Evolutionary conservation across 2,329 filamentous ascomycete species (phyloP).

Genomic region (Coniochaeta sp.): DNA sequence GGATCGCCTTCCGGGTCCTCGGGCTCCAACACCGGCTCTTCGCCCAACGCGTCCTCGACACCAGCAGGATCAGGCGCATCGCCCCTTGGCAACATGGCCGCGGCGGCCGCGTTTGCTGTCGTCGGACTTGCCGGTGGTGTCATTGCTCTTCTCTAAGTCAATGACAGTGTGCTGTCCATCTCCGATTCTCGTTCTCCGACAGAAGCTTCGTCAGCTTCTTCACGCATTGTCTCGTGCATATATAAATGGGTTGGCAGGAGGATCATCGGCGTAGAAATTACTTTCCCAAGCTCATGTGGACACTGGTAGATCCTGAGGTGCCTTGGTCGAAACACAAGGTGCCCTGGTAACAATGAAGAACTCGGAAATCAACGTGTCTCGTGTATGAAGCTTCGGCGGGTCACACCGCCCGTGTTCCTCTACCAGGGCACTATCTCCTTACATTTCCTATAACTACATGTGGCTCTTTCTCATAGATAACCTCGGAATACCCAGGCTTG

Average conservation of each 20-base stretch:
- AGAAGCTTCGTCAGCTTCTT: neutral
- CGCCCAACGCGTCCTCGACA: neutral
- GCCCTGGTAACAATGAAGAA: no score
- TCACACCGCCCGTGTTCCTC: neutral
- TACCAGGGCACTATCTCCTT: neutral
- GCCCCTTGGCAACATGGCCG: constrained; percentile 1
- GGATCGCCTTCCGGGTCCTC: neutral
- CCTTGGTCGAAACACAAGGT: no score
- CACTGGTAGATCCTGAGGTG: no score
- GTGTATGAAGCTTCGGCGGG: neutral
- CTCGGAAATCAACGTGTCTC: no score
- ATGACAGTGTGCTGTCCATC: neutral
- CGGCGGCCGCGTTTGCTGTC: constrained; percentile 10
- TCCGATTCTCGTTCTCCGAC: neutral
- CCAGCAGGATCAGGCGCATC: constrained; percentile 6
- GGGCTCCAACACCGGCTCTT: constrained; percentile 7
- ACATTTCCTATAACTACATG: neutral
- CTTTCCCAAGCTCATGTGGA: no score
- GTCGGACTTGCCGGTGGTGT: constrained; percentile 15
- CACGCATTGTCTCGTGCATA: neutral
- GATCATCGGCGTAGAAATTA: no score
- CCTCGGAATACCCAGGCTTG: neutral
- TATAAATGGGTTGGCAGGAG: neutral
- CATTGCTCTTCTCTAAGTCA: constrained; percentile 15
- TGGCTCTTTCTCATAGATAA: neutral